Conservation (phyloP, 208 protist genomes). For the Herpetomonas samuelpessoai region DNA sequence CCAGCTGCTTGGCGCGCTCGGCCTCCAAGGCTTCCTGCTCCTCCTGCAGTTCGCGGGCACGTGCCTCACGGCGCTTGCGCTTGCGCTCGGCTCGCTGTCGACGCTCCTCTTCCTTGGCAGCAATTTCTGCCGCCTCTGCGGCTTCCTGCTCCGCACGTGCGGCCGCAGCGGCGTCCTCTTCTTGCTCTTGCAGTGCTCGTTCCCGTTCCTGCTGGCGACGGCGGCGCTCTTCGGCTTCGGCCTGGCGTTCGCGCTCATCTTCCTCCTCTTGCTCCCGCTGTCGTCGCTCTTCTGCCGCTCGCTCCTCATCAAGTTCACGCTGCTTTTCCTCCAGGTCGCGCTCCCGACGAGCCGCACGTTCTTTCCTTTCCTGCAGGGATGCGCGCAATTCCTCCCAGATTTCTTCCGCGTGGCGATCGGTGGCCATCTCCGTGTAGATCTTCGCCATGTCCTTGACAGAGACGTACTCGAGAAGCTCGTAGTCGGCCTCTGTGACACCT, state of each 20-base stretch:
- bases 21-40: constrained; percentile 57
- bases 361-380: constrained; percentile 45
- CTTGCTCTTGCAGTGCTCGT: constrained; percentile 29
- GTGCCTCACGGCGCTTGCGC: constrained; percentile 50
- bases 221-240: constrained; percentile 29
- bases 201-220: constrained; percentile 36
- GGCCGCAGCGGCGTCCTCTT: constrained; percentile 22
- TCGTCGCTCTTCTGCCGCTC: constrained; percentile 28
- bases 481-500: constrained; percentile 68
- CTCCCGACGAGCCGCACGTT: constrained; percentile 37
- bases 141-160: constrained; percentile 32
- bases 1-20: constrained; percentile 32
- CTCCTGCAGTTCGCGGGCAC: constrained; percentile 54
- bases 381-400: constrained; percentile 74
- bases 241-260: constrained; percentile 36
- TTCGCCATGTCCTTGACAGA: constrained; percentile 87
- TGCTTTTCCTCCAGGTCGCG: constrained; percentile 39
- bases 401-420: constrained; percentile 53
- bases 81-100: constrained; percentile 37
- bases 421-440: constrained; percentile 78
- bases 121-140: constrained; percentile 19
- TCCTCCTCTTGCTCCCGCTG: constrained; percentile 32
- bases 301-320: constrained; percentile 27
- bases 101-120: constrained; percentile 36
- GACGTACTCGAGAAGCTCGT: constrained; percentile 75